phyloP scores from a whole-genome alignment of 306 rosid genomes.

The Citrullus mucosospermus region DNA sequence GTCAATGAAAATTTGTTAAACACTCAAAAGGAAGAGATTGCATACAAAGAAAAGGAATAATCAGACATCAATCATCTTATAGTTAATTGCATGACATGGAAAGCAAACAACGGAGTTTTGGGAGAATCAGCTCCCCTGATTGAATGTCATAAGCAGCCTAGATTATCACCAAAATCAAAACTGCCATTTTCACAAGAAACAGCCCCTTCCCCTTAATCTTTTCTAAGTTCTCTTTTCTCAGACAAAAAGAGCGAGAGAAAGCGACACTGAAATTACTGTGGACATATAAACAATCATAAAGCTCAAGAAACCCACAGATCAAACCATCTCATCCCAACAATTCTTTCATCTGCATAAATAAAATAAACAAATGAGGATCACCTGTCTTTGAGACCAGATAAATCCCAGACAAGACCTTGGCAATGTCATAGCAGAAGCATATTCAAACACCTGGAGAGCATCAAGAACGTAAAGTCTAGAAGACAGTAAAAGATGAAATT shows the following conservation, averaged over 20 bases:
- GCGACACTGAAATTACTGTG: neutral
- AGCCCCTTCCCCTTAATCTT: neutral
- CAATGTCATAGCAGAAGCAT: neutral
- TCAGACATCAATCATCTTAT: neutral
- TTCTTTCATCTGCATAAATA: neutral
- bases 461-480: neutral
- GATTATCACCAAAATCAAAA: neutral
- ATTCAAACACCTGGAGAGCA: neutral
- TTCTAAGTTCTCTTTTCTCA: neutral
- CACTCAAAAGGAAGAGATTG: neutral
- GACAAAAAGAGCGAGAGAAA: neutral
- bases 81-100: neutral
- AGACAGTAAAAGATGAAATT: neutral
- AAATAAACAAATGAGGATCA: neutral
- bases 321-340: neutral
- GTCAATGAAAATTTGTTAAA: neutral
- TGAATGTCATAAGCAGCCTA: neutral
- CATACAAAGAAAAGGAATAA: neutral
- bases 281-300: neutral
- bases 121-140: neutral
- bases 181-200: neutral
- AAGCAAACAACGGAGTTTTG: neutral
- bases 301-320: neutral
- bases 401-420: neutral
- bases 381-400: neutral